Conservation (phyloP, 768 basidiomycete species). For the Tulasnella sp. region DNA sequence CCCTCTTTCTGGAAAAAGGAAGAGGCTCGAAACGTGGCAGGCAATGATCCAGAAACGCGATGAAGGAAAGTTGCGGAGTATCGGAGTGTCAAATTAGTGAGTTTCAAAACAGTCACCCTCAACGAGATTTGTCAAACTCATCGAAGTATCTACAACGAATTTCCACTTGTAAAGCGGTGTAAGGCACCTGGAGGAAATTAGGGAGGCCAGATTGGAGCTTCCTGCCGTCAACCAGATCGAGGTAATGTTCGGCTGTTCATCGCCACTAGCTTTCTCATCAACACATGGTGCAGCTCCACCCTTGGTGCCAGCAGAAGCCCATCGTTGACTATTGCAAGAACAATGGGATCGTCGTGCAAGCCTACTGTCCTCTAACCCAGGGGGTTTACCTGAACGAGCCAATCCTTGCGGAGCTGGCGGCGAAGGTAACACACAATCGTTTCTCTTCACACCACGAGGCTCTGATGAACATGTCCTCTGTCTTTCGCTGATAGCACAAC, state of each 20-base stretch:
- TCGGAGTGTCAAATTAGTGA: slow-evolving; percentile 79
- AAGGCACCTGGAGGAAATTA: slow-evolving; percentile 66
- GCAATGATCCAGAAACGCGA: slow-evolving; percentile 51
- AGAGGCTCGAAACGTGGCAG: slow-evolving; percentile 58
- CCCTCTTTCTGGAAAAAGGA: slow-evolving; percentile 50
- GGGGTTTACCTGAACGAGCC: slow-evolving; percentile 38
- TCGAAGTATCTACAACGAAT: background rate
- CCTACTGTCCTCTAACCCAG: slow-evolving; percentile 66
- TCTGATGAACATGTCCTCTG: slow-evolving; percentile 2
- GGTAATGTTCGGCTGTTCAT: slow-evolving; percentile 27
- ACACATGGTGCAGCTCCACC: slow-evolving; percentile 49
- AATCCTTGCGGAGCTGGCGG: slow-evolving; percentile 40
- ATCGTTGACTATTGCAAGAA: slow-evolving; percentile 64
- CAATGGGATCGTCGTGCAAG: slow-evolving; percentile 52
- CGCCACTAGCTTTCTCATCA: background rate
- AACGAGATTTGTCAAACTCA: background rate
- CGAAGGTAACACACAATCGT: slow-evolving; percentile 32
- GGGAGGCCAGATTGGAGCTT: slow-evolving; percentile 43
- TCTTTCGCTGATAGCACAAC: slow-evolving; percentile 41
- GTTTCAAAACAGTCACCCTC: slow-evolving; percentile 21
- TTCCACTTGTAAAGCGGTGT: slow-evolving; percentile 35
- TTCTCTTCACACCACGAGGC: background rate
- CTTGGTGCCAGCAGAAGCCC: slow-evolving; percentile 64
- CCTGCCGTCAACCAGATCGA: slow-evolving; percentile 79
- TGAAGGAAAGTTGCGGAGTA: slow-evolving; percentile 52